Conservation (phyloP, 345 rosid species). For the Citrus australasica region DNA sequence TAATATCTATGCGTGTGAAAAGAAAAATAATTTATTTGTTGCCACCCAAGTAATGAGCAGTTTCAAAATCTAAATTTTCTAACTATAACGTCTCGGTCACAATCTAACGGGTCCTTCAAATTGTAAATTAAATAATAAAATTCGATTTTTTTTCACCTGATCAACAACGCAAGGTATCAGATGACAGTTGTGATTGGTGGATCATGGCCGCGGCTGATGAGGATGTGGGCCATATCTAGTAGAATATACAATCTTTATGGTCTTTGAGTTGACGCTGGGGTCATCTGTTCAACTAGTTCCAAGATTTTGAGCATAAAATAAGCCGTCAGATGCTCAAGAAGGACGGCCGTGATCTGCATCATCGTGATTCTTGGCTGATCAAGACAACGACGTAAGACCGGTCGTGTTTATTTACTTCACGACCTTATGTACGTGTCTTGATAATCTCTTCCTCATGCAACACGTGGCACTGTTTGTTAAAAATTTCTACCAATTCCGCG, state of each 20-base stretch:
- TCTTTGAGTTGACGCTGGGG: neutral
- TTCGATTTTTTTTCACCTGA: too few relatives aligned
- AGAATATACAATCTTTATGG: neutral
- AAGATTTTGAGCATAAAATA: neutral
- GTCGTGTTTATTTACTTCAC: too few relatives aligned
- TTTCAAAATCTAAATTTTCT: too few relatives aligned
- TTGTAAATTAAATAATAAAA: too few relatives aligned
- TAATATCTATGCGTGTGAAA: too few relatives aligned
- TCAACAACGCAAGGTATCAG: neutral
- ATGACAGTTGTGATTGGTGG: neutral
- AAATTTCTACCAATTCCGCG: neutral
- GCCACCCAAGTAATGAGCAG: too few relatives aligned
- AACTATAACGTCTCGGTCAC: too few relatives aligned
- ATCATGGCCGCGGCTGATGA: neutral
- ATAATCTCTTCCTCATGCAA: neutral
- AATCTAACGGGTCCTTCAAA: too few relatives aligned
- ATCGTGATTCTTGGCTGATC: too few relatives aligned
- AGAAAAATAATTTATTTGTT: too few relatives aligned
- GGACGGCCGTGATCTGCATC: neutral
- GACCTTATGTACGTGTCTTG: too few relatives aligned
- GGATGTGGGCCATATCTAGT: neutral
- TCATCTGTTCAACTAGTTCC: neutral
- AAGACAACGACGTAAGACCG: neutral
- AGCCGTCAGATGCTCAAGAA: neutral
- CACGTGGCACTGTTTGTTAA: neutral